phyloP scores from a whole-genome alignment of 2,329 filamentous ascomycete species.

The Fusarium sp. region DNA sequence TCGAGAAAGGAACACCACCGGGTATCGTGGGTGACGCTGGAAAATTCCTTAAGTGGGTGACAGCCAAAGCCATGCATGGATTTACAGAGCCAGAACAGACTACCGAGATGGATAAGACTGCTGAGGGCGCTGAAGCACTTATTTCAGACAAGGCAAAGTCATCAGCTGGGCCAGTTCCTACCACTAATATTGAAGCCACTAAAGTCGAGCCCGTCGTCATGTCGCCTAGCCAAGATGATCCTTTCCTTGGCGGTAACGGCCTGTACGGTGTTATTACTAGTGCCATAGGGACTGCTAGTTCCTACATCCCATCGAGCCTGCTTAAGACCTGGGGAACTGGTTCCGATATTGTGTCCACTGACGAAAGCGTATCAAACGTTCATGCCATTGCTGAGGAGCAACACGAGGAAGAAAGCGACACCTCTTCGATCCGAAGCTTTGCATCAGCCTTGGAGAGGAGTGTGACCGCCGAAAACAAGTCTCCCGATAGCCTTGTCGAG shows the following conservation, averaged over 20 bases:
- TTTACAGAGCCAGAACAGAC: slow-evolving; percentile 47
- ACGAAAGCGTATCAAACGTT: slow-evolving; percentile 46
- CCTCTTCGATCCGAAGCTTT: slow-evolving; percentile 63
- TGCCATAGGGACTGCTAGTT: slow-evolving; percentile 65
- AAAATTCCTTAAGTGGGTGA: slow-evolving; percentile 84
- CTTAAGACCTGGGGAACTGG: slow-evolving; percentile 49
- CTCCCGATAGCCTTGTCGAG: slow-evolving; percentile 44
- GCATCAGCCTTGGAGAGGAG: slow-evolving; percentile 61
- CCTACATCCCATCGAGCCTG: slow-evolving; percentile 58
- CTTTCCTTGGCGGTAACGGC: slow-evolving; percentile 59
- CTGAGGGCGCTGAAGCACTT: slow-evolving; percentile 12
- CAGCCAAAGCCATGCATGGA: slow-evolving; percentile 56
- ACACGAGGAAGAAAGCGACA: slow-evolving; percentile 55
- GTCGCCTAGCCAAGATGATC: slow-evolving; percentile 45
- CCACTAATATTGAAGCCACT: slow-evolving; percentile 50
- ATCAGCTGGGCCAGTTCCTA: slow-evolving; percentile 4
- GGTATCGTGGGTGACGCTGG: slow-evolving; percentile 83
- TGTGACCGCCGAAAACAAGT: slow-evolving; percentile 49
- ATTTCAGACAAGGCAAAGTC: slow-evolving; percentile 9
- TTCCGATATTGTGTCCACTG: slow-evolving; percentile 46
- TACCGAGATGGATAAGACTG: slow-evolving; percentile 14
- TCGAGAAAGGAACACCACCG: slow-evolving; percentile 87
- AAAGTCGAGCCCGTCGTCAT: slow-evolving; percentile 45
- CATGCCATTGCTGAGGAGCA: slow-evolving; percentile 44
- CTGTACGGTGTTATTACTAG: slow-evolving; percentile 69